Percentiles rank a stretch among this genome's conserved stretches.
Evolutionary conservation across 495 filamentous ascomycete genomes (phyloP).

Genomic region (Xanthoparmelia taractica): DNA sequence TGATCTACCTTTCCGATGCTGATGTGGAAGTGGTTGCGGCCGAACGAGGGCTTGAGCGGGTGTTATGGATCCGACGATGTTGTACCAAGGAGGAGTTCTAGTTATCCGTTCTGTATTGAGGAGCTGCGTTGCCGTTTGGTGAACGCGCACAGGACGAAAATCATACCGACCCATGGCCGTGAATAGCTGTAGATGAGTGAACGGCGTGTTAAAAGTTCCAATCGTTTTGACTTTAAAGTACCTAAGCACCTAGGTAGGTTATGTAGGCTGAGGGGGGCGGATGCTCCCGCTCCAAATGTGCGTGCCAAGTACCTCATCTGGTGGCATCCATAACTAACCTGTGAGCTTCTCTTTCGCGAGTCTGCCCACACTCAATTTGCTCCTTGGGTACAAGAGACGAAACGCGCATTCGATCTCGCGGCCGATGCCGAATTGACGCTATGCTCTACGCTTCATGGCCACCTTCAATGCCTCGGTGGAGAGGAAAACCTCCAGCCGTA

Average conservation of each 20-base stretch:
- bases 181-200: not conserved
- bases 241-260: no score
- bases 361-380: not conserved
- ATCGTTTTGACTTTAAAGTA: no score
- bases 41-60: constrained; percentile 71
- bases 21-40: constrained; percentile 57
- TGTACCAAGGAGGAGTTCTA: constrained; percentile 65
- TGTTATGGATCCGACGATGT: constrained; percentile 64
- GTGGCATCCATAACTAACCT: not conserved
- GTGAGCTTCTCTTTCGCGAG: not conserved
- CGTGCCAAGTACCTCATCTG: not conserved
- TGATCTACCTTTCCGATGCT: constrained; percentile 45
- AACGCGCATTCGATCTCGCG: not conserved
- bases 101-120: constrained; percentile 44
- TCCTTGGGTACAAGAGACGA: not conserved
- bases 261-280: not conserved
- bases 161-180: constrained; percentile 58
- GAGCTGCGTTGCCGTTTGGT: constrained; percentile 53
- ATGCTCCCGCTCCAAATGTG: not conserved
- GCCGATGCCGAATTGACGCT: constrained; percentile 36
- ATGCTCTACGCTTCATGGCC: constrained; percentile 63
- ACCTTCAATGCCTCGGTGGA: constrained; percentile 46
- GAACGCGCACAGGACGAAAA: constrained; percentile 65
- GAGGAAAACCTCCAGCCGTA: constrained; percentile 43
- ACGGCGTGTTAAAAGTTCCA: not conserved